These are phyloP conservation scores for Wickerhamiella occidentalis DNA, from an alignment of 805 yeast genomes.

Conservation along the genomic window DNA sequence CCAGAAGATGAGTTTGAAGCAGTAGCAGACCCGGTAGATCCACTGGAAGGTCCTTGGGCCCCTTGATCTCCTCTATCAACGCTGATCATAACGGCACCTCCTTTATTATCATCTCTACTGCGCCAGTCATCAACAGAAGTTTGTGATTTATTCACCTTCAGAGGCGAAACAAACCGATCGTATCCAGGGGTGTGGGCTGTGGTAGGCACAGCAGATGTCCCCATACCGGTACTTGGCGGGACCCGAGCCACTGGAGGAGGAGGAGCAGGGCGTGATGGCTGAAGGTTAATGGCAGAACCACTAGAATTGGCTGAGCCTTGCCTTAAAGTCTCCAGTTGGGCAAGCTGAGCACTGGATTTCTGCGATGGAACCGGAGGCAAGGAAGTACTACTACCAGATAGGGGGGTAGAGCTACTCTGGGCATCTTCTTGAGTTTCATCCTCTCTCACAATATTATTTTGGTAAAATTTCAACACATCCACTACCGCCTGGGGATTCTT, in stretches of 20 bases:
- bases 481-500: constrained; percentile 90
- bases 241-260: constrained; percentile 11
- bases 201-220: constrained; percentile 7
- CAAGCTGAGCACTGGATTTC: constrained; percentile 8
- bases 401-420: neutral
- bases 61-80: neutral
- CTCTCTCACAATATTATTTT: constrained; percentile 22
- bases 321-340: constrained; percentile 8
- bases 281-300: neutral
- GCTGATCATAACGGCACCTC: constrained; percentile 7
- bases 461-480: constrained; percentile 76
- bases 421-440: neutral
- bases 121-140: constrained; percentile 4
- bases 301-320: neutral
- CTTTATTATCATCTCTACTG: neutral
- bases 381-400: neutral
- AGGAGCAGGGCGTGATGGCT: constrained; percentile 13
- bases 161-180: constrained; percentile 11
- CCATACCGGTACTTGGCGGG: neutral
- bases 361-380: constrained; percentile 13
- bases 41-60: no score
- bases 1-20: no score
- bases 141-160: constrained; percentile 11
- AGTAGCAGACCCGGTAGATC: no score
- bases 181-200: constrained; percentile 7